phyloP scores from a whole-genome alignment of 306 rosid species.

The Purshia tridentata region DNA sequence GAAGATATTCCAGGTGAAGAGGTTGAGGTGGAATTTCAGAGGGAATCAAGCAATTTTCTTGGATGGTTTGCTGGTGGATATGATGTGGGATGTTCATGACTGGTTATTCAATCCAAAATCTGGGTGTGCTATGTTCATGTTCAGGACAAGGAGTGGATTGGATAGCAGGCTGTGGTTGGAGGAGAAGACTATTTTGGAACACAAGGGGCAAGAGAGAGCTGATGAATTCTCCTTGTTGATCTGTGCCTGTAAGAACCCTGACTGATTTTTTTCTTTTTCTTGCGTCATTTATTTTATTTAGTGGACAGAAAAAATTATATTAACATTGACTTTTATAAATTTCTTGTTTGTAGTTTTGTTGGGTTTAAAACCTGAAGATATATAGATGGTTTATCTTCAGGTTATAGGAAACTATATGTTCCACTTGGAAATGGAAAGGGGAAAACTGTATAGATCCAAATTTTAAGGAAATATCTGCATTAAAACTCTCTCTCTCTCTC shows the following conservation, averaged over 20 bases:
- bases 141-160: slow-evolving; percentile 78
- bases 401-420: slow-evolving; percentile 2
- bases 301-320: slow-evolving; percentile 25
- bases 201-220: slow-evolving; percentile 36
- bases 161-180: slow-evolving; percentile 88
- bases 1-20: slow-evolving; percentile 59
- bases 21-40: slow-evolving; percentile 87
- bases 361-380: neutral
- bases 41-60: slow-evolving; percentile 84
- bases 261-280: slow-evolving; percentile 33
- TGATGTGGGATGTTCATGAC: slow-evolving; percentile 97
- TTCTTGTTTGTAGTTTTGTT: neutral
- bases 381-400: slow-evolving; percentile 3
- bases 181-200: slow-evolving; percentile 56
- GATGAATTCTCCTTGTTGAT: slow-evolving; percentile 67
- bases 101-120: slow-evolving; percentile 63
- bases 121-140: slow-evolving; percentile 66
- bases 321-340: neutral
- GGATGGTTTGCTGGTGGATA: slow-evolving; percentile 80
- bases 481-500: neutral
- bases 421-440: slow-evolving; percentile 7
- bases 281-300: slow-evolving; percentile 2
- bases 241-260: slow-evolving; percentile 62
- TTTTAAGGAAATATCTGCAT: slow-evolving; percentile 10
- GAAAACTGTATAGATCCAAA: slow-evolving; percentile 16